phyloP scores from a whole-genome alignment of 1,284 basidiomycete species.

The Rugosomyces carneus region DNA sequence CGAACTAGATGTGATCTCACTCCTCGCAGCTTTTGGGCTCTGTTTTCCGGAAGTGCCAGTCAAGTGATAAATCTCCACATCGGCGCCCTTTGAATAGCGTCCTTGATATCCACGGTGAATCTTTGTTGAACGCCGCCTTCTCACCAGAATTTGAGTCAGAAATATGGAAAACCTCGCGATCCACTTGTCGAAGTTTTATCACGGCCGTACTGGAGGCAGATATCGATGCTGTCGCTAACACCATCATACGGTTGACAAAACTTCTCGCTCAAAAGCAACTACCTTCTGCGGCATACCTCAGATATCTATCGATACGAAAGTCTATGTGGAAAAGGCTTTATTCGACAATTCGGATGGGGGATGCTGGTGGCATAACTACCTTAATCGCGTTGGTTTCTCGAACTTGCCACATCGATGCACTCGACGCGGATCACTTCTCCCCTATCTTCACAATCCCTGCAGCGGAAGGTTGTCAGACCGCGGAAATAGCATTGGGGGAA shows the following conservation, averaged over 20 bases:
- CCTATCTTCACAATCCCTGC: conserved; percentile 28
- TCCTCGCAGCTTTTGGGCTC: conserved; percentile 25
- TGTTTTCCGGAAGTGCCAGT: conserved; percentile 28
- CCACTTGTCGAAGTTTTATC: conserved; percentile 42
- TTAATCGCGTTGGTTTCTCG: conserved; percentile 54
- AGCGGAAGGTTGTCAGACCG: conserved; percentile 18
- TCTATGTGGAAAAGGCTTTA: conserved; percentile 70
- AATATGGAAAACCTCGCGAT: conserved; percentile 45
- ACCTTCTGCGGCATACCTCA: background rate
- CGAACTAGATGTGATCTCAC: background rate
- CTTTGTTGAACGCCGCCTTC: conserved; percentile 60
- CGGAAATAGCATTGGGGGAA: conserved; percentile 33
- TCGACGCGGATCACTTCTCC: conserved; percentile 48
- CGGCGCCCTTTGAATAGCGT: conserved; percentile 32
- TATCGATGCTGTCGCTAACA: conserved; percentile 31
- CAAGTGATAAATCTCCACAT: conserved; percentile 24
- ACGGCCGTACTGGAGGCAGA: conserved; percentile 39
- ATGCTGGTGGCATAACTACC: conserved; percentile 49
- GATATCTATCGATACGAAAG: conserved; percentile 37
- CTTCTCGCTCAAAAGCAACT: conserved; percentile 27
- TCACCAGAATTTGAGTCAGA: conserved; percentile 34
- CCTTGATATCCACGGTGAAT: conserved; percentile 52
- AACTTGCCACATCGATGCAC: conserved; percentile 60
- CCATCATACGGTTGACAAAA: conserved; percentile 35
- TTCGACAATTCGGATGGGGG: conserved; percentile 48